phyloP scores from a whole-genome alignment of 495 filamentous ascomycete species.

The Aeminium ludgeri region DNA sequence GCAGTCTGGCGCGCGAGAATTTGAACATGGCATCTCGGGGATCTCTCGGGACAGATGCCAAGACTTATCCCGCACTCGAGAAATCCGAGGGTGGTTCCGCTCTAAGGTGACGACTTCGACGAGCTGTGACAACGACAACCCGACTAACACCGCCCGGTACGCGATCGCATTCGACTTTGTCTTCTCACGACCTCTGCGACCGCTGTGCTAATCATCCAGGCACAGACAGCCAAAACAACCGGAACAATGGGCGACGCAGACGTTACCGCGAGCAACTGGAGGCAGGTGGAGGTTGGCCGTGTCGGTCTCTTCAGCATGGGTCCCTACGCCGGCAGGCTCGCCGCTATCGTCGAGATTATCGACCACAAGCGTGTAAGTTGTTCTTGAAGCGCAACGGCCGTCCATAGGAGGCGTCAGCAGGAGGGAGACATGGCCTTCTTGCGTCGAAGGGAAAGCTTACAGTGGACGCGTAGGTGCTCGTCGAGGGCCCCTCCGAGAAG shows the following conservation, averaged over 20 bases:
- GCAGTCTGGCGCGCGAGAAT: not conserved
- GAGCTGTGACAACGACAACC: not conserved
- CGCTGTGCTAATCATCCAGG: not conserved
- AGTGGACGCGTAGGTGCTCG: slow-evolving; percentile 50
- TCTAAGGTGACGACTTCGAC: not conserved
- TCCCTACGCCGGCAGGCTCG: slow-evolving; percentile 68
- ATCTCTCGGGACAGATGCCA: not conserved
- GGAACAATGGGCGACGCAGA: slow-evolving; percentile 48
- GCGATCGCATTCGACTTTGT: not conserved
- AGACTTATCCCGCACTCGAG: not conserved
- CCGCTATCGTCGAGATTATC: slow-evolving; percentile 93
- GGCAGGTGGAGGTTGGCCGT: slow-evolving; percentile 92
- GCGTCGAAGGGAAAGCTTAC: too few relatives aligned
- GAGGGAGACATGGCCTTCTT: not conserved
- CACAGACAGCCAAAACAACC: not conserved
- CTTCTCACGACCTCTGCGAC: not conserved
- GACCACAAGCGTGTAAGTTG: slow-evolving; percentile 98
- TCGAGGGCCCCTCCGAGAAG: slow-evolving; percentile 78
- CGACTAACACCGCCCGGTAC: not conserved
- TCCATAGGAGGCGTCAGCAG: not conserved
- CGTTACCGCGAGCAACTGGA: slow-evolving; percentile 61
- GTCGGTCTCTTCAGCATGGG: slow-evolving; percentile 68
- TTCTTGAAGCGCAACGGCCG: not conserved
- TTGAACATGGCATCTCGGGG: not conserved
- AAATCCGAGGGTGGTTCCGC: not conserved